phyloP scores from a whole-genome alignment of 345 rosid genomes.

The Gynandropsis gynandra region DNA sequence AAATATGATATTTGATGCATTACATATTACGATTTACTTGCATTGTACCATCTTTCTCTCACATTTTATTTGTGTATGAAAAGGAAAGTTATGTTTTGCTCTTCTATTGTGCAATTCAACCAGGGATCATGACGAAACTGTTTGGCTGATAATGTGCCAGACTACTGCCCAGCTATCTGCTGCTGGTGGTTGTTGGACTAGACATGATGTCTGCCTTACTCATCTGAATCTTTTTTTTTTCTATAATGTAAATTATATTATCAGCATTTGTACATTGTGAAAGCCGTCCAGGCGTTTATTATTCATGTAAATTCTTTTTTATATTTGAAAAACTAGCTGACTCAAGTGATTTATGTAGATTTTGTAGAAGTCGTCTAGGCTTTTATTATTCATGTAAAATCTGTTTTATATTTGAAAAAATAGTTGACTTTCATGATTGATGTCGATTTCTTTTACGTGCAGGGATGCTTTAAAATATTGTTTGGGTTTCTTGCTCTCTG shows the following conservation, averaged over 20 bases:
- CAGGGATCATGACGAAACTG: constrained; percentile 41
- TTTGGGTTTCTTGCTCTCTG: not conserved
- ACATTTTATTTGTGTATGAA: not conserved
- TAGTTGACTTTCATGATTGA: constrained; percentile 18
- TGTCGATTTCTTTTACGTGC: constrained; percentile 16
- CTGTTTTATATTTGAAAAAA: constrained; percentile 16
- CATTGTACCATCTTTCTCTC: not conserved
- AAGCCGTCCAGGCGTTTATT: constrained; percentile 5
- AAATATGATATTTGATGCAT: too few relatives aligned
- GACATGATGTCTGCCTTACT: constrained; percentile 62
- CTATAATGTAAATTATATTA: not conserved
- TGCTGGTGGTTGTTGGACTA: constrained; percentile 42
- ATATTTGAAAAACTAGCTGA: constrained; percentile 16
- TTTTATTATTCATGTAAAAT: constrained; percentile 17
- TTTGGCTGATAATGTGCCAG: constrained; percentile 35
- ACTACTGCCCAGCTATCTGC: constrained; percentile 45
- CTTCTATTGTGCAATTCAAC: not conserved
- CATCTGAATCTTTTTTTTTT: constrained; percentile 47
- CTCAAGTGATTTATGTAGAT: constrained; percentile 18
- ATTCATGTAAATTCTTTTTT: constrained; percentile 21
- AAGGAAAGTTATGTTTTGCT: not conserved
- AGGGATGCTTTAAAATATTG: constrained; percentile 5
- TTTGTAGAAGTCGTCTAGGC: not conserved
- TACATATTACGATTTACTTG: not conserved
- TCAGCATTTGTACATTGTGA: not conserved